Base-by-base conservation (phyloP, 805 yeast species). In the Aciculoconidium aculeatum region DNA sequence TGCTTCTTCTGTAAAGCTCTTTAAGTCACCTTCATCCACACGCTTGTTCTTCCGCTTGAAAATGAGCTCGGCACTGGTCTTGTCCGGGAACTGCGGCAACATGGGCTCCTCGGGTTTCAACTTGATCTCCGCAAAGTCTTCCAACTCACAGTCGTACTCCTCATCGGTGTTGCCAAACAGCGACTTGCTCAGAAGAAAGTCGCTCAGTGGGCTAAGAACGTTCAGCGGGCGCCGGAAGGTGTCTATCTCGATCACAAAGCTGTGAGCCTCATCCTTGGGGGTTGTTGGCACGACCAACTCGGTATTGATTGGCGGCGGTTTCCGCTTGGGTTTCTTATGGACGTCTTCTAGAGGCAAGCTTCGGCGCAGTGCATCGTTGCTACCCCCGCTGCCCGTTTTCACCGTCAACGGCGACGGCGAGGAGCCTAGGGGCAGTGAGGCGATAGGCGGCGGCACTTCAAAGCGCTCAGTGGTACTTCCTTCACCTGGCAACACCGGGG, bases 81-180 rank as follows among this genome's bases (percentile, higher is more conserved):
- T 24, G 7, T 32, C 54, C 3, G 68, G 67, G 30, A 55, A 61
- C 33, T 51, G 55, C 1, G 67, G 67, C 11, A 62, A 45, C 28
- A 42, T 47, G 6, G 15, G 25, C 15, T 31, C 36, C 11, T 17
- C 12, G 15, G 21, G 9, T 26, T 27, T 14, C 18, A 15, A 15
- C 19, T 27, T 32, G 22, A 18, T 31, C 7, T 25, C 32, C 11
- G 27, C 28, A 15, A 22, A 22, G 26, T 27, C 39, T 15, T 11
- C 22, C 9, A 23, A 21, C 15, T 23, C 31, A 12, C 21, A 13
- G 8, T 18, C 20, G 31, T 31, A 28, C 11, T 26, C 29, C 5
- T 27, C 35, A 15, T 36, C 23, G 17, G 32, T 17, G 27, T 40
- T 20, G 25, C 37, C 35, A 21, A 28, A 8, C 37, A 33, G 37